Evolutionary conservation across 176 grass and related monocot species (phyloP).

Genomic region (Chloris gayana): DNA sequence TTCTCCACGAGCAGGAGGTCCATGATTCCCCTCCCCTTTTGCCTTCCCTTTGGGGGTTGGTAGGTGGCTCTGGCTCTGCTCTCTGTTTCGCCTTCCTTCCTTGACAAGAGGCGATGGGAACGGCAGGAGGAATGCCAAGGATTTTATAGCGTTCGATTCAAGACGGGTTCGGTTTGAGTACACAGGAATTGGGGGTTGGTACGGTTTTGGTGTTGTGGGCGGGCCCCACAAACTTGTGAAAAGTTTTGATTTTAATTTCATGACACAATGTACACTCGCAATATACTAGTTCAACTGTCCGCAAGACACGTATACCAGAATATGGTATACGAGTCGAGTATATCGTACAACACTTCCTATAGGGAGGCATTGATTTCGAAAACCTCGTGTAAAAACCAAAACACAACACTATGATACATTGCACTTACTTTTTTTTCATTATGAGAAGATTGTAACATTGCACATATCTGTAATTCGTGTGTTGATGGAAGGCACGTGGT

Average conservation of each 20-base stretch:
- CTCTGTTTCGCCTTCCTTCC: not conserved
- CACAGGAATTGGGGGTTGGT: not conserved
- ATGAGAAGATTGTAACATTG: too few species aligned
- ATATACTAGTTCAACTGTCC: not conserved
- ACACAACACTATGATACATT: too few species aligned
- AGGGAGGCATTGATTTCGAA: too few species aligned
- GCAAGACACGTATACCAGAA: too few species aligned
- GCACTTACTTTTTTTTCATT: too few species aligned
- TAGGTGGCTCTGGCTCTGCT: not conserved
- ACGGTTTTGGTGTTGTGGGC: not conserved
- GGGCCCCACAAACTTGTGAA: not conserved
- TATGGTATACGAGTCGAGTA: too few species aligned
- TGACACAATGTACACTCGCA: not conserved
- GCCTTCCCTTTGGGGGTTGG: not conserved
- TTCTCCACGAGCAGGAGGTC: constrained; percentile 78
- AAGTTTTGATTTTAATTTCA: not conserved
- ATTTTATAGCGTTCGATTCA: constrained; percentile 1
- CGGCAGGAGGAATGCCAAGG: not conserved
- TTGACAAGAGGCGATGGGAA: not conserved
- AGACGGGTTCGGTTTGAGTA: not conserved
- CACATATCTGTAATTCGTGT: too few species aligned
- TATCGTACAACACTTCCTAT: too few species aligned
- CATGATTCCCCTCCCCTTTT: constrained; percentile 8
- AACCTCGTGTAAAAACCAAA: too few species aligned
- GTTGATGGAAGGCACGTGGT: too few species aligned